Percentiles rank a stretch among this genome's conserved stretches.
Evolutionary conservation across 2,329 filamentous ascomycete species (phyloP).

Genomic region (Ceratocystis lukuohia): DNA sequence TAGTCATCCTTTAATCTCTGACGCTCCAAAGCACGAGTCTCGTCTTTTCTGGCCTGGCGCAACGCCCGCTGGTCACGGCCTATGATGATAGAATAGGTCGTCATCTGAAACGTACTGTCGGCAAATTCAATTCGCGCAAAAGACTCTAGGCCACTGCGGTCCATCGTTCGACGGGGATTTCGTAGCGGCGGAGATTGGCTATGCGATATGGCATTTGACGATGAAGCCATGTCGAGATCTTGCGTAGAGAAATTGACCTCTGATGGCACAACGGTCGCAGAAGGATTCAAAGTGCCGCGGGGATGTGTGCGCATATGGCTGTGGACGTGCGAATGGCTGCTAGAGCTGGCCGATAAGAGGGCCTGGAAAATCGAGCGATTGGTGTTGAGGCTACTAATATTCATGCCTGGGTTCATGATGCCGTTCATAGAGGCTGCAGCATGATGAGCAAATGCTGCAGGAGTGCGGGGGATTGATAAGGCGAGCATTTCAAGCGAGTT

Average conservation of each 20-base stretch:
- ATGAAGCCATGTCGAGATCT: constrained; percentile 3
- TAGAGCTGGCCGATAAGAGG: constrained; percentile 6
- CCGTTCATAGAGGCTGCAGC: constrained; percentile 10
- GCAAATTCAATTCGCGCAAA: constrained; percentile 54
- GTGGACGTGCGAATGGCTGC: not conserved
- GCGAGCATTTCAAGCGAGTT: constrained; percentile 10
- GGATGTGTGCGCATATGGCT: constrained; percentile 11
- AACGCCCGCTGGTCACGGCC: constrained; percentile 54
- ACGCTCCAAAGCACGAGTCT: constrained; percentile 35
- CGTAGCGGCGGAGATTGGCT: not conserved
- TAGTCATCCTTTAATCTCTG: constrained; percentile 35
- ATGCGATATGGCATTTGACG: not conserved
- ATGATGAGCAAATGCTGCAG: constrained; percentile 17
- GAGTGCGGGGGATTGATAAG: constrained; percentile 16
- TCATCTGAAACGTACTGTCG: constrained; percentile 69
- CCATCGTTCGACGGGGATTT: not conserved
- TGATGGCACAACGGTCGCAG: constrained; percentile 16
- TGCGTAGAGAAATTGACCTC: constrained; percentile 11
- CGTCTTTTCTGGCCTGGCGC: constrained; percentile 40
- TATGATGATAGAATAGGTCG: constrained; percentile 57
- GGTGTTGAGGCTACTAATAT: not conserved
- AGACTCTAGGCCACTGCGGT: constrained; percentile 33
- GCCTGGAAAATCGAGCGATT: constrained; percentile 12
- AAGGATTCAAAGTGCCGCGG: constrained; percentile 4
- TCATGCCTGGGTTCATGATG: not conserved